These are phyloP conservation scores for Nevesoporus exiguus DNA, from an alignment of 768 basidiomycete species.

Conservation along the genomic window DNA sequence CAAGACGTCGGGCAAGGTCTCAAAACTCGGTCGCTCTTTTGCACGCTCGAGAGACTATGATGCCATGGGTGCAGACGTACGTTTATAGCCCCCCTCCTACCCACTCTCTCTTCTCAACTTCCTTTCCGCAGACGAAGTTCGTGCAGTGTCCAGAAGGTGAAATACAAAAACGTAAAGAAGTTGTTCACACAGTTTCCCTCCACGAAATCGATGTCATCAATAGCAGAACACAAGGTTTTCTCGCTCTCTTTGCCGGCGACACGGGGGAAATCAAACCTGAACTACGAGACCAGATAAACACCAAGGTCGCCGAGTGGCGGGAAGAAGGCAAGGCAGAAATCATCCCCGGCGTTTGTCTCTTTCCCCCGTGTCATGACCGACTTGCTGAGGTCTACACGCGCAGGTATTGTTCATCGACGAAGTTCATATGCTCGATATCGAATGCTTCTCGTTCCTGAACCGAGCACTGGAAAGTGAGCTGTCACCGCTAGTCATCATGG, in stretches of 20 bases:
- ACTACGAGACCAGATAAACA: conserved; percentile 92
- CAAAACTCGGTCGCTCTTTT: conserved; percentile 94
- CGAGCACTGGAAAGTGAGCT: conserved; percentile 92
- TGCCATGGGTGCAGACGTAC: conserved; percentile 97
- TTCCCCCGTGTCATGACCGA: neutral
- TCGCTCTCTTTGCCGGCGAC: conserved; percentile 92
- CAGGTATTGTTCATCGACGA: conserved; percentile 99
- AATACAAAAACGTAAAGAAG: conserved; percentile 95
- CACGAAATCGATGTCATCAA: conserved; percentile 99
- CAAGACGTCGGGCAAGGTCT: conserved; percentile 94
- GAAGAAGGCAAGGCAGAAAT: conserved; percentile 99
- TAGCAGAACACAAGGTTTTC: conserved; percentile 96
- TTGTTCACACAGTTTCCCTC: conserved; percentile 94
- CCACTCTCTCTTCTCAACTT: neutral
- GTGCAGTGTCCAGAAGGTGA: conserved; percentile 98
- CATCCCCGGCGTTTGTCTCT: conserved; percentile 78
- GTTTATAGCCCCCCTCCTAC: conserved; percentile 27
- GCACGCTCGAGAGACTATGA: conserved; percentile 98
- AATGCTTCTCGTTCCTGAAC: conserved; percentile 98
- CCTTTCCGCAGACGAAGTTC: conserved; percentile 76
- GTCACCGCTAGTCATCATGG: conserved; percentile 96
- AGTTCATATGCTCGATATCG: conserved; percentile 99
- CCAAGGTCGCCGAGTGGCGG: conserved; percentile 95
- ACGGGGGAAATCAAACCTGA: conserved; percentile 99
- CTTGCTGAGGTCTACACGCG: neutral